Percentiles rank a stretch among this genome's conserved stretches.
phyloP scores from a whole-genome alignment of 257 asterid species.

The Rauvolfia tetraphylla region DNA sequence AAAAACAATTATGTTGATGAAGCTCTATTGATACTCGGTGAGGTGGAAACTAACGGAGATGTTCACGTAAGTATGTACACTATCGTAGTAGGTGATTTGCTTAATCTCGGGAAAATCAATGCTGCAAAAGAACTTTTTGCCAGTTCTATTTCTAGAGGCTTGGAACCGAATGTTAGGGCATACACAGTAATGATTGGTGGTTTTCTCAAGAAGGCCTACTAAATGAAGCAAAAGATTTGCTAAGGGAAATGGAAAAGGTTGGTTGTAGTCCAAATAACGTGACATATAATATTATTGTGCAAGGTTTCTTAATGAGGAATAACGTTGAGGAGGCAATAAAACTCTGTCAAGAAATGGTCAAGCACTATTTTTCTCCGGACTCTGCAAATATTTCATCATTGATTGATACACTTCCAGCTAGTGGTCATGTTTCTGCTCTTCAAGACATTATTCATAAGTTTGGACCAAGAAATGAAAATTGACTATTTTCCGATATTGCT shows the following conservation, averaged over 20 bases:
- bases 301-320: neutral
- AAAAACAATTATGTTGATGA: too few relatives aligned
- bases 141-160: conserved; percentile 1
- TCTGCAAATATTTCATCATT: neutral
- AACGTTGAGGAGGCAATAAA: neutral
- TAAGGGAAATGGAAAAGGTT: conserved; percentile 4
- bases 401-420: neutral
- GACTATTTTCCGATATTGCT: too few relatives aligned
- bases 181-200: conserved; percentile 15
- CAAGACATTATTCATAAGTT: too few relatives aligned
- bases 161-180: conserved; percentile 16
- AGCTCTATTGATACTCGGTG: too few relatives aligned
- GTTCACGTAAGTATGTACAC: neutral
- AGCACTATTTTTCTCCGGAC: conserved; percentile 2
- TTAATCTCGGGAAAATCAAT: conserved; percentile 11
- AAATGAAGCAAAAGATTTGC: neutral
- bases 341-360: conserved; percentile 9
- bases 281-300: conserved; percentile 12
- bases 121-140: conserved; percentile 3
- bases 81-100: conserved; percentile 20
- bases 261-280: neutral
- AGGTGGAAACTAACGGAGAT: neutral
- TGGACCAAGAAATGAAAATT: too few relatives aligned
- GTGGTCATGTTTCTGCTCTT: too few relatives aligned
- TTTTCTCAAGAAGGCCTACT: neutral